These are phyloP conservation scores for Physcomitrellopsis africana DNA, from an alignment of 225 moss, liverwort and hornwort species.

Conservation along the genomic window DNA sequence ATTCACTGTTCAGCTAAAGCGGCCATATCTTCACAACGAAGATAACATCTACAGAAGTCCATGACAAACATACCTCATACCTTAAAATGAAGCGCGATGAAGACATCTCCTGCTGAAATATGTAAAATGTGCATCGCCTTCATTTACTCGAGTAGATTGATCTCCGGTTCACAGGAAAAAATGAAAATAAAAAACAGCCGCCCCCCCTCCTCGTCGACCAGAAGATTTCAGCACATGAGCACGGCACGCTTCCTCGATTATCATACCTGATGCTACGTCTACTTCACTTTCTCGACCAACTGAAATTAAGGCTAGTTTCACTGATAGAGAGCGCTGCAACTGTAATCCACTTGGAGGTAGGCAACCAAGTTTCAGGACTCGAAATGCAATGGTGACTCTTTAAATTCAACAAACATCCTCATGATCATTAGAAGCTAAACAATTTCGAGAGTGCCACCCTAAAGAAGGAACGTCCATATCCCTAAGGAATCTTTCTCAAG, in stretches of 20 bases:
- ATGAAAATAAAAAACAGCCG: slow-evolving; percentile 30
- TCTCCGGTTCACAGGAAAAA: slow-evolving; percentile 82
- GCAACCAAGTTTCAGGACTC: slow-evolving; percentile 21
- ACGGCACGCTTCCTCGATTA: slow-evolving; percentile 95
- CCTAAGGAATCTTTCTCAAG: slow-evolving; percentile 4
- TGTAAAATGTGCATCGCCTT: slow-evolving; percentile 15
- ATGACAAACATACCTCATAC: slow-evolving; percentile 27
- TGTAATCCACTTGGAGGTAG: slow-evolving; percentile 14
- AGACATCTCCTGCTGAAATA: slow-evolving; percentile 20
- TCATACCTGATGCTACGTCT: slow-evolving; percentile 85
- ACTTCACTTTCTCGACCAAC: slow-evolving; percentile 92
- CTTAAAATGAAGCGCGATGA: slow-evolving; percentile 13
- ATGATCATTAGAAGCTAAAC: slow-evolving; percentile 9
- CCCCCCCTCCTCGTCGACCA: slow-evolving; percentile 83
- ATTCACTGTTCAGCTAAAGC: slow-evolving; percentile 24
- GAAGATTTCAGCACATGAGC: slow-evolving; percentile 81
- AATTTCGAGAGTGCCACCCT: slow-evolving; percentile 8
- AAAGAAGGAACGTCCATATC: slow-evolving; percentile 2
- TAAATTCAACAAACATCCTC: slow-evolving; percentile 9
- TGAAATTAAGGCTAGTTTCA: slow-evolving; percentile 90
- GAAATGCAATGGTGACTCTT: slow-evolving; percentile 19
- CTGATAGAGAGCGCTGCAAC: slow-evolving; percentile 94
- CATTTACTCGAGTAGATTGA: slow-evolving; percentile 83
- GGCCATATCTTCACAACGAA: slow-evolving; percentile 20
- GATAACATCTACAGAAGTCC: slow-evolving; percentile 24